A percentile compares a stretch with the other conserved stretches of the same genome.
Evolutionary conservation across 805 yeast genomes (phyloP).

Genomic region (Hanseniaspora jakobsenii): DNA sequence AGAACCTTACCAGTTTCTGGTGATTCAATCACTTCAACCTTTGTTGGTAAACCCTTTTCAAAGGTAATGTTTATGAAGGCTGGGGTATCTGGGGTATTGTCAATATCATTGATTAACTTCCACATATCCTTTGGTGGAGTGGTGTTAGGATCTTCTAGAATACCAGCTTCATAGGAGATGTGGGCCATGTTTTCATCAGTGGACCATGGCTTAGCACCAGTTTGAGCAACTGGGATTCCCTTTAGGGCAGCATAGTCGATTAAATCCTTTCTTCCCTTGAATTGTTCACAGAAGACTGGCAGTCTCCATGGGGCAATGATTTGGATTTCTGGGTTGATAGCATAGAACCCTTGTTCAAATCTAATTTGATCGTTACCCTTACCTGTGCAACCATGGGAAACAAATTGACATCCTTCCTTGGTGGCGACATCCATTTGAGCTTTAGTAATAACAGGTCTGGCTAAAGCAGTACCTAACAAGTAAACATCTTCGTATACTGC

Average conservation of each 20-base stretch:
- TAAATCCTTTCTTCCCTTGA: slow-evolving; percentile 95
- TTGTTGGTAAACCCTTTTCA: slow-evolving; percentile 76
- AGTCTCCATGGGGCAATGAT: slow-evolving; percentile 99
- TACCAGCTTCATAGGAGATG: slow-evolving; percentile 98
- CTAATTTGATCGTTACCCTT: slow-evolving; percentile 99
- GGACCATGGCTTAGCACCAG: slow-evolving; percentile 99
- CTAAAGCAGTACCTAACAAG: slow-evolving; percentile 91
- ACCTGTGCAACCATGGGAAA: slow-evolving; percentile 98
- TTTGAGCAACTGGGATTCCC: slow-evolving; percentile 89
- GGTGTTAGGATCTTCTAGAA: slow-evolving; percentile 94
- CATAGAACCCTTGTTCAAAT: slow-evolving; percentile 93
- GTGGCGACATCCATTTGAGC: slow-evolving; percentile 97
- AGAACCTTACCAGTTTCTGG: slow-evolving; percentile 34
- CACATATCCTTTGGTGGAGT: slow-evolving; percentile 99
- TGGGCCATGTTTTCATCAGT: slow-evolving; percentile 99
- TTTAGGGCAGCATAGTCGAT: slow-evolving; percentile 87
- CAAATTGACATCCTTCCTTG: slow-evolving; percentile 96
- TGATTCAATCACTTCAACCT: slow-evolving; percentile 47
- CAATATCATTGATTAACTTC: slow-evolving; percentile 94
- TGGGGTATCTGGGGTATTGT: slow-evolving; percentile 87
- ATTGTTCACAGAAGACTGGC: slow-evolving; percentile 85
- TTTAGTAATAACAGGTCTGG: slow-evolving; percentile 97
- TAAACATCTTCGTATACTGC: slow-evolving; percentile 97
- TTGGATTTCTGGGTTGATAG: slow-evolving; percentile 90
- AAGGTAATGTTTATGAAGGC: slow-evolving; percentile 77